Base-by-base conservation (phyloP, 495 filamentous ascomycete genomes). In the Friedmanniomyces simplex region DNA sequence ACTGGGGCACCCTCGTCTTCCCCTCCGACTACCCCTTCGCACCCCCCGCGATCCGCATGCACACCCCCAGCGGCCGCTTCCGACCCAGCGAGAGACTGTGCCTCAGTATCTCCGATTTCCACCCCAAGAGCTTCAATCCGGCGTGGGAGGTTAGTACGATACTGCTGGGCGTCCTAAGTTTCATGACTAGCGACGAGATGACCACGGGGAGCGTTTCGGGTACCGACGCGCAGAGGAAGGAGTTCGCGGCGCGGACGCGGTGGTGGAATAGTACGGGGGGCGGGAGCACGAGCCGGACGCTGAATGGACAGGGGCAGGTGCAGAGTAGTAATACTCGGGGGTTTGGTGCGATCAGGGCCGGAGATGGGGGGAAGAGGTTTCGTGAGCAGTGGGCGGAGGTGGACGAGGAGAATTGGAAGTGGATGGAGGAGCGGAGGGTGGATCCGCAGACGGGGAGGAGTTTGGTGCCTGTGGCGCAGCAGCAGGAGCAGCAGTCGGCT, bases 161-260 rank as follows among this genome's bases (percentile, higher is more conserved):
- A 63, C 76, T 98, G 20, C 95, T 95, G 58, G 93, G 93, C 39
- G 76, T 98, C 18, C 77, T 96, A 54, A 90, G 85, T 41, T 98
- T 98, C 71, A 98, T 98, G 93, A 97, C 91, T 1, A 88, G 86
- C 58, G 91, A 98, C 66, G 93, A 98, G 73, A 96, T 97, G 91
- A 98, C 93, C 0, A 97, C 94, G 0, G 93, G 93, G 3, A 88
- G 83, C 39, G 82, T 98, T 16, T 82, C 82, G 34, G 88, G 84
- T 7, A 81, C 82, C 8, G 85, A 91, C 41, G 71, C 77, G 14
- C 90, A 97, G 74, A 82, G 93, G 32, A 84, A 82, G 68, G 79
- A 84, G 61, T 81, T 86, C 21, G 90, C 93, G 0, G 79, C 79
- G 11, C 79, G 88, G 50, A 88, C 87, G 2, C 73, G 88, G 45